Base-by-base conservation (phyloP, 78 protist species). In the Cavenderia fasciculata region DNA sequence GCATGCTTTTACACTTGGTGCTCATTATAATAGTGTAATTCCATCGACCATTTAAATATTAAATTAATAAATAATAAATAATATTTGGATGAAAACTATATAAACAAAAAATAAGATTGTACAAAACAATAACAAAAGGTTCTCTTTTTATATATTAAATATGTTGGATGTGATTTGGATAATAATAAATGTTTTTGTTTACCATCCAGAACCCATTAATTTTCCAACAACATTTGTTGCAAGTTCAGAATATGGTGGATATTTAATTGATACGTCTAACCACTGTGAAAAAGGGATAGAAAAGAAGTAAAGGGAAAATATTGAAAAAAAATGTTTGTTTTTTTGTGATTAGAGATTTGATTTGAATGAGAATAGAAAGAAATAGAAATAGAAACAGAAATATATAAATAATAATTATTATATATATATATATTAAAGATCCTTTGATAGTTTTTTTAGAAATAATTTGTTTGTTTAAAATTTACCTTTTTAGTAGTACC, bases 1-100 rank as follows among this genome's bases (percentile, higher is more conserved):
- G 44, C 78, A 69, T 69, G 90, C 90, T 4, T 82, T 82, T 27
- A 82, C 90, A 27, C 65, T 82, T 23, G 90, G 90, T 82, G 90
- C 65, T n/a, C 90, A 82, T 82, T 82, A 82, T 56, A 82, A 82
- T 69, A 82, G 90, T 68, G 90, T 69, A 18, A 25, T 82, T 44
- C 90, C 90, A 61, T 38, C 38, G 27, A 21, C 33, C 14, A n/a
- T n/a, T n/a, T n/a, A n/a, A n/a, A n/a, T n/a, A n/a, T n/a, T n/a
- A n/a, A n/a, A n/a, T n/a, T n/a, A n/a, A n/a, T n/a, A n/a, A n/a
- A n/a, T n/a, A n/a, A n/a, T n/a, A n/a, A n/a, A n/a, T n/a, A n/a
- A n/a, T n/a, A n/a, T n/a, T n/a, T n/a, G n/a, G n/a, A n/a, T n/a
- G n/a, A n/a, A n/a, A n/a, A n/a, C n/a, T n/a, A n/a, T n/a, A n/a